Evolutionary conservation across 352 stramenopile genomes (phyloP), one percentile per base, ranked within the genome.

Genomic region (Phytophthora palmivora): DNA sequence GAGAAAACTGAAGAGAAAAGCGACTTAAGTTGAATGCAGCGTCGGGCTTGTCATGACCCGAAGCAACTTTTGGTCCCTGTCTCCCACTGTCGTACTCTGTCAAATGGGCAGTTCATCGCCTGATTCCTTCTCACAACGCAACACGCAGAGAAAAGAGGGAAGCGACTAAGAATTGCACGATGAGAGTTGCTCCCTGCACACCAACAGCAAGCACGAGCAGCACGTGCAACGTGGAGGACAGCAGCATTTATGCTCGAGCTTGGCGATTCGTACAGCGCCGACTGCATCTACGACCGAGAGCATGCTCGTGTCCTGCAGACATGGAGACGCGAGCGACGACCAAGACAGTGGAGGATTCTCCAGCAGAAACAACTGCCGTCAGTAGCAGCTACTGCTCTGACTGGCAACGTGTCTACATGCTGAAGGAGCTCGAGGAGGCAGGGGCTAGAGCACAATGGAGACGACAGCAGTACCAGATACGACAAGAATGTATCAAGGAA

Each of bases 371-470:
- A 8, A 44, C 18, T 7, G 16, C 28, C 18, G 26, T 30, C 18
- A n/a, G 28, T 52, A 51, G 34, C 42, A 49, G 62, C 55, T 63
- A 61, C 22, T 50, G 59, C 44, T 42, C 46, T 8, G 24, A 70
- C 12, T 84, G 75, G 75, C 72, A 70, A 32, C 76, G 68, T n/a
- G 71, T 74, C 4, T 62, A 72, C 24, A 30, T 84, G 62, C 44
- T 81, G 10, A 76, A 77, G 41, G 72, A 84, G 56, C 57, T 83
- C 19, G 69, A 84, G 22, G 60, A 63, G 44, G 57, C 63, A 6
- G 64, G 64, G 18, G 41, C 37, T 26, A 30, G 51, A 24, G 63
- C 63, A n/a, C 59, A 70, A 12, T 63, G 65, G 48, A 33, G 52
- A 41, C 51, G 58, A 39, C 37, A 58, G 46, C 57, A 53, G 45